Evolutionary conservation across 177 flowering plant genomes (phyloP).

Genomic region (Tripterygium wilfordii): DNA sequence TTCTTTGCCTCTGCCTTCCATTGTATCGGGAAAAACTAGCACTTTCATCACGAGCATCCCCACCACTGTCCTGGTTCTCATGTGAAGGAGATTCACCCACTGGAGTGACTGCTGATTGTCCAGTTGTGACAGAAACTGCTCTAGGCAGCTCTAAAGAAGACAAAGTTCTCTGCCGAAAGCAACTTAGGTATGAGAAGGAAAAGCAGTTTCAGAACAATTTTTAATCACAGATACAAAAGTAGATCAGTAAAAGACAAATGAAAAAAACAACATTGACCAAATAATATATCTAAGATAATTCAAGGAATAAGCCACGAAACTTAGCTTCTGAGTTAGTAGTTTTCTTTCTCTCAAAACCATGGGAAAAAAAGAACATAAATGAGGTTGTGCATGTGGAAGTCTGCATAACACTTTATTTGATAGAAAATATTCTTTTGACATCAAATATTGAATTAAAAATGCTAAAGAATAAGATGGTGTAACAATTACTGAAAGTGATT

Average conservation of each 20-base stretch:
- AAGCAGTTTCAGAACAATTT: neutral
- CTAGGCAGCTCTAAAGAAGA: slow-evolving; percentile 94
- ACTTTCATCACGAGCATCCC: slow-evolving; percentile 19
- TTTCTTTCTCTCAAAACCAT: too few species aligned
- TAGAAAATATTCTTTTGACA: too few species aligned
- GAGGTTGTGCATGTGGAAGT: too few species aligned
- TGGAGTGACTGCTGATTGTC: slow-evolving; percentile 27
- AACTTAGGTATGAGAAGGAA: neutral
- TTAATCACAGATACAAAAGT: too few species aligned
- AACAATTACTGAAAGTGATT: neutral
- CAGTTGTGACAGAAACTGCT: slow-evolving; percentile 66
- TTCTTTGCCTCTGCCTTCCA: slow-evolving; percentile 55
- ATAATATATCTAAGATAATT: neutral
- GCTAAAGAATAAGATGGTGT: neutral
- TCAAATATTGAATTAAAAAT: neutral
- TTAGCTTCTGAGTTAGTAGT: too few species aligned
- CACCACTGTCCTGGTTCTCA: slow-evolving; percentile 36
- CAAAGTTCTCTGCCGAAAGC: slow-evolving; percentile 62
- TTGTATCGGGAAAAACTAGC: slow-evolving; percentile 26
- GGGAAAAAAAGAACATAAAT: too few species aligned
- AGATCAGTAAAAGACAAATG: neutral
- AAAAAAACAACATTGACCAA: neutral
- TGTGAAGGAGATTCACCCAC: slow-evolving; percentile 26
- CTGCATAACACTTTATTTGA: too few species aligned
- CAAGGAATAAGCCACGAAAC: neutral